phyloP scores from a whole-genome alignment of 768 basidiomycete genomes.

The Obba rivulosa region DNA sequence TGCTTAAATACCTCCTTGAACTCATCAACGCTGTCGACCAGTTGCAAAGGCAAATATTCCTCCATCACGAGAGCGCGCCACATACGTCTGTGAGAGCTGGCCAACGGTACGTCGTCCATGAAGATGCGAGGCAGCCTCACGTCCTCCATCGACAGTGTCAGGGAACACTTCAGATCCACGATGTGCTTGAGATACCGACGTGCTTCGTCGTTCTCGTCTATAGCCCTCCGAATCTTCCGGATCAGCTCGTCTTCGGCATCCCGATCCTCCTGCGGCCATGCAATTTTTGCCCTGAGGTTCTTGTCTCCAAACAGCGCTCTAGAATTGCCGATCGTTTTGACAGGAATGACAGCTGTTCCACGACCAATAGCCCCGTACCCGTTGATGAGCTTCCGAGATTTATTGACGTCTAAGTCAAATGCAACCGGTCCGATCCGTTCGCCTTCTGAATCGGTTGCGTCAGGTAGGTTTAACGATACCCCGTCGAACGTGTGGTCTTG shows the following conservation, averaged over 20 bases:
- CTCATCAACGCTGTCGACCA: not conserved
- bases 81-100: not conserved
- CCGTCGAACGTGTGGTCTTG: not conserved
- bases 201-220: not conserved
- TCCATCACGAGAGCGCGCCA: not conserved
- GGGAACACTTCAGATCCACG: conserved; percentile 1
- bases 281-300: conserved; percentile 4
- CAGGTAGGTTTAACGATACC: not conserved
- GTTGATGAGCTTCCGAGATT: not conserved
- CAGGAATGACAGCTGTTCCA: conserved; percentile 1
- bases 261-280: conserved; percentile 1
- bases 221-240: not conserved
- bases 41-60: not conserved
- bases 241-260: not conserved
- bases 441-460: not conserved
- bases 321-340: not conserved
- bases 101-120: not conserved
- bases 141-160: not conserved
- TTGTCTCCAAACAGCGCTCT: not conserved
- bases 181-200: not conserved
- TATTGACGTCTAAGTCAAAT: not conserved
- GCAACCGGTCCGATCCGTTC: not conserved
- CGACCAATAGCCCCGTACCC: conserved; percentile 2
- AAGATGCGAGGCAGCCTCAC: not conserved
- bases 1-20: not conserved